Conservation (phyloP, 129 eudicot species). For the Cynara cardunculus region DNA sequence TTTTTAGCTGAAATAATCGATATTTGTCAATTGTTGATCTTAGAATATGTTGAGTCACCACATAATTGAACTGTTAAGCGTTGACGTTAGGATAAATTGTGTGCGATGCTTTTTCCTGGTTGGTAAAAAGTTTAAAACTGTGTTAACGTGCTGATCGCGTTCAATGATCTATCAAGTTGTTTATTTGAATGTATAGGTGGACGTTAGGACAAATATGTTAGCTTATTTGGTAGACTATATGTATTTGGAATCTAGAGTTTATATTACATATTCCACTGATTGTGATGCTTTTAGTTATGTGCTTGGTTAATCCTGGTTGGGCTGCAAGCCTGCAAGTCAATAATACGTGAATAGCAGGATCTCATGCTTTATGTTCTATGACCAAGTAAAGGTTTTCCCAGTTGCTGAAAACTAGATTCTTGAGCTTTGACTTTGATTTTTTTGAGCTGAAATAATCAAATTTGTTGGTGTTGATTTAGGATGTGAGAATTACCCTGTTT, state of each 20-base stretch:
- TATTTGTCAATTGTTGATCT: background rate
- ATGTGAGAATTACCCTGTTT: background rate
- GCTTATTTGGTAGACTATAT: background rate
- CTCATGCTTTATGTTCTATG: background rate
- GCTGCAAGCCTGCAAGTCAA: background rate
- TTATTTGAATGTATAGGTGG: background rate
- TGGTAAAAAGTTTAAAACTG: background rate
- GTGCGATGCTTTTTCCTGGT: background rate
- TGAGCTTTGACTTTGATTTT: background rate
- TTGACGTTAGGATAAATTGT: background rate
- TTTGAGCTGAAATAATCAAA: background rate
- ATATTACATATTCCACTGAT: background rate
- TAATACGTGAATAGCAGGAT: background rate
- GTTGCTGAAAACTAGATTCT: background rate
- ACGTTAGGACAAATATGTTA: background rate
- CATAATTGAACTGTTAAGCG: background rate
- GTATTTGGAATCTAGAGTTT: background rate
- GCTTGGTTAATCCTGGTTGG: background rate
- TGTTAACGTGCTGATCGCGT: background rate
- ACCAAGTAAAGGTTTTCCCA: background rate
- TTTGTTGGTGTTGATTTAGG: background rate
- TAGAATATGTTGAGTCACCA: background rate
- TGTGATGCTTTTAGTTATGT: constrained; percentile 1
- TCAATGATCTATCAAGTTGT: background rate
- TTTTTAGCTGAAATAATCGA: background rate